Conservation (phyloP, 2,329 filamentous ascomycete species). For the Fusarium praegraminearum region DNA sequence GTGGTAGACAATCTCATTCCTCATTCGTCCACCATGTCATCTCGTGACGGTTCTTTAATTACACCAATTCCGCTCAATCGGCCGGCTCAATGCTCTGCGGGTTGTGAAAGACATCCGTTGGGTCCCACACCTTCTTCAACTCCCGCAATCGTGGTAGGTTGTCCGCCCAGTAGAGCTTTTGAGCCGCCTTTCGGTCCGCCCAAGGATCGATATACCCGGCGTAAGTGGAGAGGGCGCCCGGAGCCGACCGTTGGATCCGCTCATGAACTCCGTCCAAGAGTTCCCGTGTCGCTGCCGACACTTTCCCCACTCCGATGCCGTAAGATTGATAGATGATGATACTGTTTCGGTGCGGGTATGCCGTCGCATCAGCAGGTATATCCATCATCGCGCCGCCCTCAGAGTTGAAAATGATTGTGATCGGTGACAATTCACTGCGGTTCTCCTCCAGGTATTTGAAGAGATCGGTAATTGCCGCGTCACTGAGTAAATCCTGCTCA, state of each 20-base stretch:
- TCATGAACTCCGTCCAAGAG: constrained; percentile 67
- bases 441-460: constrained; percentile 66
- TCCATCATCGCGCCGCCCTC: constrained; percentile 71
- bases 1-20: constrained; percentile 1
- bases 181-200: constrained; percentile 54
- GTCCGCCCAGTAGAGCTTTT: constrained; percentile 54
- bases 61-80: constrained; percentile 53
- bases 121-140: constrained; percentile 54
- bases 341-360: constrained; percentile 73
- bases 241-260: constrained; percentile 50
- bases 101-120: constrained; percentile 55
- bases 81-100: constrained; percentile 51
- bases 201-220: constrained; percentile 71
- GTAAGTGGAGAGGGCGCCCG: constrained; percentile 63
- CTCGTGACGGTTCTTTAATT: constrained; percentile 7
- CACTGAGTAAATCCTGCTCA: constrained; percentile 60
- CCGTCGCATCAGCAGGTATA: constrained; percentile 65
- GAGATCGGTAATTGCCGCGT: constrained; percentile 59
- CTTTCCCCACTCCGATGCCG: constrained; percentile 61
- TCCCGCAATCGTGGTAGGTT: constrained; percentile 51
- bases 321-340: constrained; percentile 74
- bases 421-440: constrained; percentile 64
- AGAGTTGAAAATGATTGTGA: constrained; percentile 73
- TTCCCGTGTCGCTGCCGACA: constrained; percentile 59
- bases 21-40: not conserved